phyloP scores from a whole-genome alignment of 768 basidiomycete genomes.

The Mycena haematopus region DNA sequence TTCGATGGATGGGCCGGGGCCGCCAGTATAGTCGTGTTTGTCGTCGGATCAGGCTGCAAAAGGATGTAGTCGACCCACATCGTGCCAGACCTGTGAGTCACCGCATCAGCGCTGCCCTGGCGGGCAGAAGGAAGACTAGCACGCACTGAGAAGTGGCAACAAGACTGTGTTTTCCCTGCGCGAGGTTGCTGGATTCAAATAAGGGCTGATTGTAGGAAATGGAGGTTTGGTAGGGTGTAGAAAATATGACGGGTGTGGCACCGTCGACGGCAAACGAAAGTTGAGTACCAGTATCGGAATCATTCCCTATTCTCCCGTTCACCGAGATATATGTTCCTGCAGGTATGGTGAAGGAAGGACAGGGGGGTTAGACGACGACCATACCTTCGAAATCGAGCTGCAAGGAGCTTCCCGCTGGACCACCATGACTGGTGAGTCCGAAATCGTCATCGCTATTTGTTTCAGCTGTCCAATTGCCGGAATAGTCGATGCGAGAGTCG shows the following conservation, averaged over 20 bases:
- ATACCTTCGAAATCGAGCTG: conserved; percentile 31
- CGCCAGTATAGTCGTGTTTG: not conserved
- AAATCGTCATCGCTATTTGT: conserved; percentile 28
- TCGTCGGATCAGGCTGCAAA: conserved; percentile 25
- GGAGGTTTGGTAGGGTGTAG: conserved; percentile 23
- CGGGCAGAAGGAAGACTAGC: not conserved
- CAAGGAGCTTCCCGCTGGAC: conserved; percentile 27
- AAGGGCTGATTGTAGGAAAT: conserved; percentile 32
- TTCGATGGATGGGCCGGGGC: conserved; percentile 6
- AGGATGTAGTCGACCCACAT: conserved; percentile 35
- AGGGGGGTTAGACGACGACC: not conserved
- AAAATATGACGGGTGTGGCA: conserved; percentile 27
- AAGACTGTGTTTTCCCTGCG: conserved; percentile 30
- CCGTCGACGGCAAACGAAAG: conserved; percentile 33
- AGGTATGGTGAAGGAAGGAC: not conserved
- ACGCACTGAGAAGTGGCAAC: conserved; percentile 27
- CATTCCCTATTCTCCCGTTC: conserved; percentile 31
- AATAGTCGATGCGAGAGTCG: conserved; percentile 27
- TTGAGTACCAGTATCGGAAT: conserved; percentile 25
- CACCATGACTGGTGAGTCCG: conserved; percentile 26
- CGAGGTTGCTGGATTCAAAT: conserved; percentile 27
- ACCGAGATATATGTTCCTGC: conserved; percentile 32
- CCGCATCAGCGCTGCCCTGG: not conserved
- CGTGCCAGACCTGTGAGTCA: conserved; percentile 17
- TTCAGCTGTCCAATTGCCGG: conserved; percentile 29